Percentiles rank a stretch among this genome's conserved stretches.
These are phyloP conservation scores for Dichotomocladium elegans DNA, from an alignment of 371 early-diverging fungal species.

Conservation along the genomic window DNA sequence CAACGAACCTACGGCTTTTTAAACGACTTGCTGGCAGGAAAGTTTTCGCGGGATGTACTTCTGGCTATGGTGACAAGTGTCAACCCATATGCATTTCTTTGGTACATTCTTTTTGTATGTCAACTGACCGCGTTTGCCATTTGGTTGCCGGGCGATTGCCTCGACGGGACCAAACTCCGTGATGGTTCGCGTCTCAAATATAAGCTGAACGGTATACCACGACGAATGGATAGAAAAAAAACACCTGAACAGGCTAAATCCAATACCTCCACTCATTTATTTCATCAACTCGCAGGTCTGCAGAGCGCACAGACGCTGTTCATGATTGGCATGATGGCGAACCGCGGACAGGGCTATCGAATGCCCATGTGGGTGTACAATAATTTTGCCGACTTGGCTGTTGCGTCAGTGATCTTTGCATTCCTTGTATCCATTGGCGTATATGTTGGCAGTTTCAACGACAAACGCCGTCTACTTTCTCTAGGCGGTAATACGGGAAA, in stretches of 20 bases:
- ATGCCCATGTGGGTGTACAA: constrained; percentile 70
- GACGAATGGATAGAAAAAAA: background rate
- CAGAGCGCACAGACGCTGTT: constrained; percentile 54
- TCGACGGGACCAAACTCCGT: constrained; percentile 70
- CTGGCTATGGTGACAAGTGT: constrained; percentile 21
- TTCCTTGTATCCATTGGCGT: constrained; percentile 61
- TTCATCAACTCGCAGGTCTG: constrained; percentile 11
- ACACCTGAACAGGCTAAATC: no score
- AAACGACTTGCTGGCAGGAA: constrained; percentile 12
- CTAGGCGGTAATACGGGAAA: constrained; percentile 91
- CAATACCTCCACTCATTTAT: background rate
- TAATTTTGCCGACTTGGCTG: constrained; percentile 66
- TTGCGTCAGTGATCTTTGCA: constrained; percentile 65
- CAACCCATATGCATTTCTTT: constrained; percentile 46
- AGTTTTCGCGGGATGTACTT: constrained; percentile 23
- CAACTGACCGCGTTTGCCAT: constrained; percentile 64
- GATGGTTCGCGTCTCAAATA: constrained; percentile 68
- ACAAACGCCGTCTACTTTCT: constrained; percentile 60
- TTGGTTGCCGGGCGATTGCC: constrained; percentile 66
- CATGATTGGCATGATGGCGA: constrained; percentile 47
- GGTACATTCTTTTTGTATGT: constrained; percentile 62
- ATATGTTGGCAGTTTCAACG: constrained; percentile 74
- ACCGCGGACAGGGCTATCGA: constrained; percentile 23
- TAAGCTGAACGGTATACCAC: constrained; percentile 66
- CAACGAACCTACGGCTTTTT: constrained; percentile 14